These are phyloP conservation scores for Berberis thunbergii DNA, from an alignment of 164 flowering plant species.

Conservation along the genomic window DNA sequence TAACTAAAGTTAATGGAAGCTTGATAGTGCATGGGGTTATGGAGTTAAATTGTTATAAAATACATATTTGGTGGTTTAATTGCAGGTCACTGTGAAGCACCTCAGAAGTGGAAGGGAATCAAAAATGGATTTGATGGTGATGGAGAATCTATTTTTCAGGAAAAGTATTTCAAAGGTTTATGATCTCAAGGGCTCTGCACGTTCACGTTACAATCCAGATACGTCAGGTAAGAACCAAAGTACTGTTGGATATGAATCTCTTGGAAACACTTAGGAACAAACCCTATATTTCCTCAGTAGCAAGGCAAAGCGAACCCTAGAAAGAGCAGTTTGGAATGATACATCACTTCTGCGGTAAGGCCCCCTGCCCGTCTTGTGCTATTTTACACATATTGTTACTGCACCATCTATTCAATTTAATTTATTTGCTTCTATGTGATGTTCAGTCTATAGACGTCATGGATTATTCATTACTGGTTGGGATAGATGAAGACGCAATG, in stretches of 20 bases:
- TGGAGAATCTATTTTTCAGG: constrained; percentile 74
- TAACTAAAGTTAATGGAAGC: too few relatives aligned
- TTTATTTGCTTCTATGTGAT: background rate
- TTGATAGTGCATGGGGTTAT: too few relatives aligned
- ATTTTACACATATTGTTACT: background rate
- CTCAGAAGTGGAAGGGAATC: constrained; percentile 58
- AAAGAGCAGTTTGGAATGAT: constrained; percentile 85
- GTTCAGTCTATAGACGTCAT: constrained; percentile 75
- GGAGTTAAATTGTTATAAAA: too few relatives aligned
- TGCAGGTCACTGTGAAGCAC: constrained; percentile 57
- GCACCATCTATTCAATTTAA: background rate
- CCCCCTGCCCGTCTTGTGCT: background rate
- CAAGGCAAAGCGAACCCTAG: constrained; percentile 64
- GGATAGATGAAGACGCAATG: constrained; percentile 66
- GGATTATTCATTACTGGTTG: constrained; percentile 84
- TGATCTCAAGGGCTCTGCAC: constrained; percentile 75
- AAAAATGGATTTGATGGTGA: constrained; percentile 82
- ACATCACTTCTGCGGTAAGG: constrained; percentile 72
- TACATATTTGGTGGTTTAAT: background rate
- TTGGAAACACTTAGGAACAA: constrained; percentile 57
- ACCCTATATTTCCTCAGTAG: constrained; percentile 76
- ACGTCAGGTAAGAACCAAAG: constrained; percentile 54
- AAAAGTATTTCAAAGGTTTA: constrained; percentile 58
- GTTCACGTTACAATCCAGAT: constrained; percentile 70
- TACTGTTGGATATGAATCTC: constrained; percentile 61